These are phyloP conservation scores for Alloteropsis angusta DNA, from an alignment of 202 grass and related monocot species.

Conservation along the genomic window DNA sequence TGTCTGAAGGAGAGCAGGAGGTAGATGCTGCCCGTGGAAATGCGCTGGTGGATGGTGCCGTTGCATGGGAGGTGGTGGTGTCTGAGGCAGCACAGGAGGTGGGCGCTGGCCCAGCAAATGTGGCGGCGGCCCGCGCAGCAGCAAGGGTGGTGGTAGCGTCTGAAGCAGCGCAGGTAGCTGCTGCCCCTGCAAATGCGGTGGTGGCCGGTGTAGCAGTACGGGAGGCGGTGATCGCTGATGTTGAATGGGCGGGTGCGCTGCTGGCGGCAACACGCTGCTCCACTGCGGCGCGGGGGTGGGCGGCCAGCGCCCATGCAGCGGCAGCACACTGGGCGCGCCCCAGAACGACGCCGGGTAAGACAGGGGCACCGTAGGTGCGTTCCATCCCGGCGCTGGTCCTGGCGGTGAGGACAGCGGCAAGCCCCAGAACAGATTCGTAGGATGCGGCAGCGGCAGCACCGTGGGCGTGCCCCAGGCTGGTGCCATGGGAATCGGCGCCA, in stretches of 20 bases:
- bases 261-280: background rate
- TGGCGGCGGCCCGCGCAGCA: no score
- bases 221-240: background rate
- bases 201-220: background rate
- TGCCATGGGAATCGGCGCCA: background rate
- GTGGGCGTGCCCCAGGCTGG: slow-evolving; percentile 2
- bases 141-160: background rate
- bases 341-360: slow-evolving; percentile 30
- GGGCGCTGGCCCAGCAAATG: no score
- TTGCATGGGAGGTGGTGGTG: background rate
- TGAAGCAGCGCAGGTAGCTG: background rate
- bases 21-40: background rate
- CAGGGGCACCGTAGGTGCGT: background rate
- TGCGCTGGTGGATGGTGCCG: background rate
- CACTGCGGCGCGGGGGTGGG: background rate
- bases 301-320: background rate
- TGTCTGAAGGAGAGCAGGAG: background rate
- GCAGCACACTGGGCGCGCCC: slow-evolving; percentile 14
- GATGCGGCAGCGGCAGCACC: background rate
- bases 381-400: slow-evolving; percentile 16
- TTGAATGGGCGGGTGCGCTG: background rate
- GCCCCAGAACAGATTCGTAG: slow-evolving; percentile 24
- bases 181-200: background rate
- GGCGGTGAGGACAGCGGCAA: slow-evolving; percentile 12
- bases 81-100: background rate